These are phyloP conservation scores for Penicillium canescens DNA, from an alignment of 495 filamentous ascomycete genomes.

Conservation along the genomic window DNA sequence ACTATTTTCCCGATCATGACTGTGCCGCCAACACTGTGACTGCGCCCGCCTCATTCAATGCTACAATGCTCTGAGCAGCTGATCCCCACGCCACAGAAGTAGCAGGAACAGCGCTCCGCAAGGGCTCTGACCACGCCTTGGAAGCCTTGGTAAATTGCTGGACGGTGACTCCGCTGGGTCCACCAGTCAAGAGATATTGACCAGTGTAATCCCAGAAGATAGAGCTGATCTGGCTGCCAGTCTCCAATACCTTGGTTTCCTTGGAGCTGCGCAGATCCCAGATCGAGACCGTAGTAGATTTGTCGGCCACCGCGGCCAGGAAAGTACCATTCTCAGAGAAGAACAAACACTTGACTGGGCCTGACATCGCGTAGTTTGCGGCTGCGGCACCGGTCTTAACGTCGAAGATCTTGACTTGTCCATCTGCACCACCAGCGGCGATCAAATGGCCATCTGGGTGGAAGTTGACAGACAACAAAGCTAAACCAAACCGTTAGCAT, in stretches of 20 bases:
- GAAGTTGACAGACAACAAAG: constrained; percentile 76
- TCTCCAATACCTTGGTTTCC: constrained; percentile 76
- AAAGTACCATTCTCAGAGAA: constrained; percentile 99
- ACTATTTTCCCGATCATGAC: constrained; percentile 41
- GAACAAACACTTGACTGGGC: constrained; percentile 67
- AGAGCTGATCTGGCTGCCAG: constrained; percentile 69
- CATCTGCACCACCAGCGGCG: constrained; percentile 72
- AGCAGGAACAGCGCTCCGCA: constrained; percentile 72
- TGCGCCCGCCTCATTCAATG: constrained; percentile 70
- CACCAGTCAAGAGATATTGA: constrained; percentile 84
- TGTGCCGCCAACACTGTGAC: constrained; percentile 60
- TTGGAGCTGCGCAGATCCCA: constrained; percentile 89
- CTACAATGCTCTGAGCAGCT: constrained; percentile 70
- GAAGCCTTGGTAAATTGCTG: constrained; percentile 80
- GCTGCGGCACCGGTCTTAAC: constrained; percentile 70
- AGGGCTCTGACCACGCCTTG: constrained; percentile 87
- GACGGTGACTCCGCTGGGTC: constrained; percentile 78
- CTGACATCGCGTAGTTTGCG: constrained; percentile 66
- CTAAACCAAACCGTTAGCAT: constrained; percentile 43
- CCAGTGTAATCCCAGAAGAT: constrained; percentile 93
- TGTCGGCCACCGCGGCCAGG: constrained; percentile 76
- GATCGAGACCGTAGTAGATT: constrained; percentile 73
- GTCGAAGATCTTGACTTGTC: constrained; percentile 83
- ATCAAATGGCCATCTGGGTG: constrained; percentile 97
- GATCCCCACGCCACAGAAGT: constrained; percentile 76